Base-by-base conservation (phyloP, 352 stramenopile species). In the Pythium brachiatum region DNA sequence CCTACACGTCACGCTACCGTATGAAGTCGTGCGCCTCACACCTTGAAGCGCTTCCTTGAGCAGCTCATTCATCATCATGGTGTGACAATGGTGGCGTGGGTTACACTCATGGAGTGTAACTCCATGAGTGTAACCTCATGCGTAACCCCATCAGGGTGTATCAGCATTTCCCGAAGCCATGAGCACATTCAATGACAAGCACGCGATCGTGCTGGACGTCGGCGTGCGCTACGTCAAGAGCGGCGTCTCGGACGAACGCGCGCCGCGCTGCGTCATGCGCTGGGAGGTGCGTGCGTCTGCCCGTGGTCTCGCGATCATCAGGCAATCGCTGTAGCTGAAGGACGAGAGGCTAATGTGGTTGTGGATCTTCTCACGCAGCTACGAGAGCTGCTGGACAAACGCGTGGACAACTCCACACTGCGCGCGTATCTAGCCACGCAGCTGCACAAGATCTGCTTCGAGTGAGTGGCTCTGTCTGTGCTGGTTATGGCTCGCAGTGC, bases 141-240 rank as follows among this genome's bases (percentile, higher is more conserved):
- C 26, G 46, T 64, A 57, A 57, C 57, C 57, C 25, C 2, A 11
- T 25, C 15, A 34, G 41, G 8, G 20, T 7, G 15, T 41, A 27
- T 26, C 20, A 25, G 13, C 48, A n/a, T 21, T 55, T 26, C 27
- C 44, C 26, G 43, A 56, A 53, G 44, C 34, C 34, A 69, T 62
- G 64, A 71, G 57, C 53, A 57, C 39, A 16, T 60, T 66, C 59
- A 68, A 27, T 29, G 66, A 72, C 58, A 72, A 72, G 66, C 66
- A 68, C 48, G 73, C 81, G 74, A 78, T 95, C 50, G 84, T 95
- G 66, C 65, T 95, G 54, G 86, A 95, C 63, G 56, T 95, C 29
- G 86, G 86, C 41, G 64, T 68, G 18, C 81, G 80, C 43, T 92
- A 80, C 70, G 62, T 87, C 41, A 82, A 86, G 59, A 83, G 74